These are phyloP conservation scores for Conidiobolus incongruus DNA, from an alignment of 371 early-diverging fungal genomes.

Conservation along the genomic window DNA sequence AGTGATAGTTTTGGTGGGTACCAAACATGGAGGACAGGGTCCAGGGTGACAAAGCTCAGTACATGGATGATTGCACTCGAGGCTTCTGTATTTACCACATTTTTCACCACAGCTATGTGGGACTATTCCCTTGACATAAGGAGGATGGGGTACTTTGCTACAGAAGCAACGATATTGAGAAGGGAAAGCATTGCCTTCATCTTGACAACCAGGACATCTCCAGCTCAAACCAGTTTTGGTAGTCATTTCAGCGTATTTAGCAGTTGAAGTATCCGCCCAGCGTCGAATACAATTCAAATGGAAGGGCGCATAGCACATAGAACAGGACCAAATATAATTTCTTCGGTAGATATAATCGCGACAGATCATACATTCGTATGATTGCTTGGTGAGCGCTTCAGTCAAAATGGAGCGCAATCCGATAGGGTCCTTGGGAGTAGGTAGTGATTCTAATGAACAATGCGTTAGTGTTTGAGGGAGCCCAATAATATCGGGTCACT, in stretches of 20 bases:
- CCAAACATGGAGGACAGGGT: slow-evolving; percentile 76
- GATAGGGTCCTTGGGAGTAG: too few species aligned
- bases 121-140: too few species aligned
- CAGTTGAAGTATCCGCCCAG: slow-evolving; percentile 29
- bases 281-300: slow-evolving; percentile 56
- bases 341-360: slow-evolving; percentile 50
- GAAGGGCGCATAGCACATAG: slow-evolving; percentile 72
- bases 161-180: slow-evolving; percentile 67
- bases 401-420: slow-evolving; percentile 30
- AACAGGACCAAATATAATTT: slow-evolving; percentile 62
- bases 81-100: slow-evolving; percentile 18
- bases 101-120: slow-evolving; percentile 67
- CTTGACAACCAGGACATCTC: slow-evolving; percentile 91
- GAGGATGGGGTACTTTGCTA: slow-evolving; percentile 54
- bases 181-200: slow-evolving; percentile 33
- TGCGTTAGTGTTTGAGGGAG: too few species aligned
- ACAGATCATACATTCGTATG: slow-evolving; percentile 90
- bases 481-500: too few species aligned
- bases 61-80: slow-evolving; percentile 12
- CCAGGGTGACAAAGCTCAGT: slow-evolving; percentile 76
- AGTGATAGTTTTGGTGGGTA: slow-evolving; percentile 36
- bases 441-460: too few species aligned
- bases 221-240: slow-evolving; percentile 18
- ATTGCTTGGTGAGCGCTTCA: slow-evolving; percentile 28
- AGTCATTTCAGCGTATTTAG: slow-evolving; percentile 7